Evolutionary conservation across 176 grass and related monocot species (phyloP).

Genomic region (Aegilops sharonensis): DNA sequence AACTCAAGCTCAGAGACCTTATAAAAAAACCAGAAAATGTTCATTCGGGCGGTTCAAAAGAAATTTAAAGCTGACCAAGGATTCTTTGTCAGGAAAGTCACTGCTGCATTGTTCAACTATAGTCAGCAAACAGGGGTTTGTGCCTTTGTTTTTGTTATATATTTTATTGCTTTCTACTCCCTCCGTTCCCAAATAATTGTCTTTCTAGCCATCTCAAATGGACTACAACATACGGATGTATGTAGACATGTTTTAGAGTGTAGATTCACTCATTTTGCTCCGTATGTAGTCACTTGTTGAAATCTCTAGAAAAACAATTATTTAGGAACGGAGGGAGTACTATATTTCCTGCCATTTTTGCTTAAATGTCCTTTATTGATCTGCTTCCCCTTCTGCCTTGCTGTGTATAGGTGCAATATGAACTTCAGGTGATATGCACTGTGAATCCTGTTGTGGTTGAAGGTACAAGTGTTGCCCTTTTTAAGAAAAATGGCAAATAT

Average conservation of each 20-base stretch:
- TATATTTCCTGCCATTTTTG: not conserved
- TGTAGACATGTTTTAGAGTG: no score
- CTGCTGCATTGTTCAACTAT: not conserved
- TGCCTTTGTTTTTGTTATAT: not conserved
- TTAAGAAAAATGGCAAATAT: not conserved
- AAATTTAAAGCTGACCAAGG: slow-evolving; percentile 3
- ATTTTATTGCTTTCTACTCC: not conserved
- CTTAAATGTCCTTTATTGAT: not conserved
- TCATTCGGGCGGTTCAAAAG: not conserved
- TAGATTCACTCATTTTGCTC: no score
- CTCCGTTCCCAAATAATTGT: no score
- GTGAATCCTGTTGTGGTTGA: slow-evolving; percentile 13
- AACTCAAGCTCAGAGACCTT: not conserved
- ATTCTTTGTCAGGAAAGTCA: not conserved
- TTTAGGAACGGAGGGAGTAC: no score
- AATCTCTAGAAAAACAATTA: no score
- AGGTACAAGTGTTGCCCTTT: not conserved
- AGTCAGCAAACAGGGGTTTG: not conserved
- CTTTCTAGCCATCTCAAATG: no score
- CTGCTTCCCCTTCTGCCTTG: not conserved
- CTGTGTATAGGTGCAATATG: not conserved
- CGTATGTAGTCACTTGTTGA: no score
- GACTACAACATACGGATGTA: no score
- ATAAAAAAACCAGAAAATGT: slow-evolving; percentile 16
- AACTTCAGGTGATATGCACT: slow-evolving; percentile 8